Evolutionary conservation across 202 grass and related monocot genomes (phyloP), one percentile per base, ranked within the genome.

Genomic region (Alloteropsis angusta): DNA sequence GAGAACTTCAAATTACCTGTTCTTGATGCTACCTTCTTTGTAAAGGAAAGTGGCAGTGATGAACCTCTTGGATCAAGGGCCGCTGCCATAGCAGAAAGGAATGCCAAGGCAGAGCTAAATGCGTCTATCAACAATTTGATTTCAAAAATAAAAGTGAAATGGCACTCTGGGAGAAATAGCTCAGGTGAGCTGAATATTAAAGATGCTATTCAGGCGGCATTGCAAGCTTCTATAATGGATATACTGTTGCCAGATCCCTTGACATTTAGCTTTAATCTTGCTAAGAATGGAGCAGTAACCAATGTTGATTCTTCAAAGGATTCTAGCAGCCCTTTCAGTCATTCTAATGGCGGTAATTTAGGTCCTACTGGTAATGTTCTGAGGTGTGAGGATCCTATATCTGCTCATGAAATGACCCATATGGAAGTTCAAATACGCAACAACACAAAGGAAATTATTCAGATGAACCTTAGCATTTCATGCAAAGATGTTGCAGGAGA

Each of bases 1-100:
- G 92, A 95, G 69, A 82, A 99, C 76, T 99, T 99, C 84, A 99
- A 99, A 75, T 87, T 99, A 35, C 96, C 96, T 63, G 92, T 99
- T 79, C 83, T 99, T 67, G 96, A 99, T 79, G 88, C 83, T 79
- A 88, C 92, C 65, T 91, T 94, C 63, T 91, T 94, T 75, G 65
- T 83, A 41, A 94, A 94, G 76, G 86, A 88, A 86, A 79, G 75
- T 78, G 80, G 72, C 63, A 60, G 77, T 23, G 81, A 82, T 82
- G 88, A 88, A 75, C 55, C 52, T 57, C 59, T 80, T 61, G 85
- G 85, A 42, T 86, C 80, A 79, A 78, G 47, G 84, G 77, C 75
- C 13, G 56, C 71, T 7, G 85, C 78, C 46, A 71, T 82, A 86
- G 77, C 88, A 68, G 96, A 96, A 87, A 93, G 87, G 87, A 93